Conservation (phyloP, 495 filamentous ascomycete genomes). For the Xylaria flabelliformis region DNA sequence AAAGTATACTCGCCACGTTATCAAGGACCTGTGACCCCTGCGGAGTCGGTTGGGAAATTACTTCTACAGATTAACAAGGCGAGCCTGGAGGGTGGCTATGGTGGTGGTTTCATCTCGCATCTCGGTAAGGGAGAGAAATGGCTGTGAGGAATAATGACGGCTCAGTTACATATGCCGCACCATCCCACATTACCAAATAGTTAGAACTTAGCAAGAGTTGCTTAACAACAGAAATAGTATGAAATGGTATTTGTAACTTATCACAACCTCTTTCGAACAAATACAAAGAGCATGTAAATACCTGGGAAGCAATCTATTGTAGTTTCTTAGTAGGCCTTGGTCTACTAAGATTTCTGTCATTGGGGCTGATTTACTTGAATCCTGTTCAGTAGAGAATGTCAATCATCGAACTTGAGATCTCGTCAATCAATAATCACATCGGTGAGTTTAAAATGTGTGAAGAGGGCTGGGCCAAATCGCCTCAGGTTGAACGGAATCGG, state of each 20-base stretch:
- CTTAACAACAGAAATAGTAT: too few species aligned
- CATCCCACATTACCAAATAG: not conserved
- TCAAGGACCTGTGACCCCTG: slow-evolving; percentile 47
- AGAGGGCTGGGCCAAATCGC: not conserved
- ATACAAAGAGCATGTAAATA: too few species aligned
- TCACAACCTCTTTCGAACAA: too few species aligned
- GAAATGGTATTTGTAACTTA: too few species aligned
- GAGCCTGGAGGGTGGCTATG: slow-evolving; percentile 53
- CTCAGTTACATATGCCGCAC: not conserved
- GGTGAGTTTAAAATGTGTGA: not conserved
- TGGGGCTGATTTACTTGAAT: not conserved
- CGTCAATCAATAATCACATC: not conserved
- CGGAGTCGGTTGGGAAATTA: slow-evolving; percentile 48
- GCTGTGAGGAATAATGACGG: not conserved
- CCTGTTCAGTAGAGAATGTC: not conserved
- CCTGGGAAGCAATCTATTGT: not conserved
- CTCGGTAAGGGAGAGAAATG: slow-evolving; percentile 57
- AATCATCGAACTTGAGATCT: not conserved
- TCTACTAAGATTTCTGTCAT: not conserved
- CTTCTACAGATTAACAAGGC: slow-evolving; percentile 47
- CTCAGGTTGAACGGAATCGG: not conserved
- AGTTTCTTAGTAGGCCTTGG: not conserved
- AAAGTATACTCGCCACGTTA: slow-evolving; percentile 54
- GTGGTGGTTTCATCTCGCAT: slow-evolving; percentile 59
- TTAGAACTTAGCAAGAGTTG: too few species aligned